These are phyloP conservation scores for Nematocida ironsii DNA, from an alignment of 371 early-diverging fungal genomes.

Conservation along the genomic window DNA sequence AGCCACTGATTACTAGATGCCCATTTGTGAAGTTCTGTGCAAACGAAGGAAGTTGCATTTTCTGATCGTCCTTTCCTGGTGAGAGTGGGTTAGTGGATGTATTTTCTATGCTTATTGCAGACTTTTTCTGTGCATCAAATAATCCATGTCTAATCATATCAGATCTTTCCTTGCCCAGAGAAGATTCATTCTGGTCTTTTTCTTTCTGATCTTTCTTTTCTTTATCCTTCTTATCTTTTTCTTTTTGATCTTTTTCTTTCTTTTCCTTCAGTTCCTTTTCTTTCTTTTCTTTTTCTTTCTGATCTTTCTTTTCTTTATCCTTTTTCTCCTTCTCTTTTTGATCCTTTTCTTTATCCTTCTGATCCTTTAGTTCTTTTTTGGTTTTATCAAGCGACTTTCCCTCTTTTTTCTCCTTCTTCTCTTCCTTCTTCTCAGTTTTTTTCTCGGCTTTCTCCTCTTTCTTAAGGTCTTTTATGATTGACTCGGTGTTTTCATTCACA, in stretches of 20 bases:
- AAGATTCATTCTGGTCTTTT: not conserved
- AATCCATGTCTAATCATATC: constrained; percentile 1
- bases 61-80: not conserved
- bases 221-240: not conserved
- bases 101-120: not conserved
- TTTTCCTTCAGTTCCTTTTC: not conserved
- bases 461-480: constrained; percentile 22
- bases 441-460: not conserved
- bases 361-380: constrained; percentile 25
- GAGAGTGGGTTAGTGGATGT: constrained; percentile 2
- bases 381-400: constrained; percentile 28
- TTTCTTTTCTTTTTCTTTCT: constrained; percentile 16
- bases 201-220: not conserved
- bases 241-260: not conserved
- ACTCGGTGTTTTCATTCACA: not conserved
- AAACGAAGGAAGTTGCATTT: constrained; percentile 17
- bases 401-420: constrained; percentile 8
- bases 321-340: constrained; percentile 5
- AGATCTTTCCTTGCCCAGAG: not conserved
- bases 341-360: constrained; percentile 50
- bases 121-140: not conserved
- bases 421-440: constrained; percentile 6
- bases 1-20: constrained; percentile 43
- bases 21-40: constrained; percentile 51
- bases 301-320: not conserved